Evolutionary conservation across 371 early-diverging fungal genomes (phyloP).

Genomic region (Cokeromyces recurvatus): DNA sequence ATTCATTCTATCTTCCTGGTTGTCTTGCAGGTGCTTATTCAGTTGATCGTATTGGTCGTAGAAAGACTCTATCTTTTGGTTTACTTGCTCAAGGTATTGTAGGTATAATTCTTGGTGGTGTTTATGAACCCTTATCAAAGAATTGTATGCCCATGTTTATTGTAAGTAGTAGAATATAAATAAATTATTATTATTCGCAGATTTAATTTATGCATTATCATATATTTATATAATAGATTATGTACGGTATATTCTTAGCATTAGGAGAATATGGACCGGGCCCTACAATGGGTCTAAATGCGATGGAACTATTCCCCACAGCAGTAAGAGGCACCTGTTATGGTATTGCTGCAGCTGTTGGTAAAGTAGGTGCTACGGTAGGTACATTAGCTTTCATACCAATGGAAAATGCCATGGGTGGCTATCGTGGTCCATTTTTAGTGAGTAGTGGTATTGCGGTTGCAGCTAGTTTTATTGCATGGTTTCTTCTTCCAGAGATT

Average conservation of each 20-base stretch:
- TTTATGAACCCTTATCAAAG: slow-evolving; percentile 36
- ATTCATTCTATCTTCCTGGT: slow-evolving; percentile 59
- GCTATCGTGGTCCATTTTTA: slow-evolving; percentile 34
- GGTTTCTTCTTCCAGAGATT: slow-evolving; percentile 30
- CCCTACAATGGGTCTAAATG: slow-evolving; percentile 48
- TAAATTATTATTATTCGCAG: too few relatives aligned
- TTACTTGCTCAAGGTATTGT: slow-evolving; percentile 49
- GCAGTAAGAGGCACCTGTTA: slow-evolving; percentile 61
- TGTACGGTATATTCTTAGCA: slow-evolving; percentile 58
- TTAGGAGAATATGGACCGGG: slow-evolving; percentile 62
- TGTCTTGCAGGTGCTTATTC: slow-evolving; percentile 47
- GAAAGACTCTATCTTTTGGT: slow-evolving; percentile 52
- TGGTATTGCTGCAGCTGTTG: slow-evolving; percentile 57
- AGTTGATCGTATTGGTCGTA: slow-evolving; percentile 56
- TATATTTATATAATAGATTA: slow-evolving; percentile 19
- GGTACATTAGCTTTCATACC: slow-evolving; percentile 41
- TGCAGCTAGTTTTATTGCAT: slow-evolving; percentile 25
- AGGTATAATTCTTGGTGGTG: slow-evolving; percentile 57
- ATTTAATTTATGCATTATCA: too few relatives aligned
- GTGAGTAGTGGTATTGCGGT: slow-evolving; percentile 37
- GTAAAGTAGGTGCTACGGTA: slow-evolving; percentile 52
- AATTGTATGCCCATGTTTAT: slow-evolving; percentile 59
- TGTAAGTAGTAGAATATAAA: background rate
- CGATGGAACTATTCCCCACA: slow-evolving; percentile 55
- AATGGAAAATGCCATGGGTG: slow-evolving; percentile 35